These are phyloP conservation scores for Fusarium decemcellulare DNA, from an alignment of 2,329 filamentous ascomycete genomes.

Conservation along the genomic window DNA sequence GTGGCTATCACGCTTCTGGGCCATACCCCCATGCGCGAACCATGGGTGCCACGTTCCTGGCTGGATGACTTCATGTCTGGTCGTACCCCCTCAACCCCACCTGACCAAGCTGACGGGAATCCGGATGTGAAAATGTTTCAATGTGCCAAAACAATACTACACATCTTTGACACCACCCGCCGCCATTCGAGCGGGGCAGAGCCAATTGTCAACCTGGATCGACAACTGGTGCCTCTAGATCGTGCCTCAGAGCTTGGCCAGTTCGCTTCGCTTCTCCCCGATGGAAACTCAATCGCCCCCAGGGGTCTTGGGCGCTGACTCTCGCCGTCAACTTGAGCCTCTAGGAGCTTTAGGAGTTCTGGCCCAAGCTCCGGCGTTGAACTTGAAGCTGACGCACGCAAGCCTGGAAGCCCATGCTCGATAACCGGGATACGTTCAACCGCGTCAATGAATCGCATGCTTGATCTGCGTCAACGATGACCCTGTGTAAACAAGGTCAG, in stretches of 20 bases:
- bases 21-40: constrained; percentile 1
- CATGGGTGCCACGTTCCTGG: constrained; percentile 37
- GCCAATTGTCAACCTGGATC: constrained; percentile 37
- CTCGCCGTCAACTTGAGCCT: constrained; percentile 6
- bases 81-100: constrained; percentile 26
- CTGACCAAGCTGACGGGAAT: constrained; percentile 26
- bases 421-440: not conserved
- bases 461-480: not conserved
- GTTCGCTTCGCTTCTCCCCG: constrained; percentile 17
- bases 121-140: constrained; percentile 11
- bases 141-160: constrained; percentile 18
- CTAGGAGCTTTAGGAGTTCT: not conserved
- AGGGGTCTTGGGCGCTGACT: constrained; percentile 31
- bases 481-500: constrained; percentile 8
- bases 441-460: constrained; percentile 1
- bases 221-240: constrained; percentile 23
- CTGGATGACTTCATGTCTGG: constrained; percentile 29
- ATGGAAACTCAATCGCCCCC: constrained; percentile 38
- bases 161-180: constrained; percentile 25
- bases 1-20: constrained; percentile 24
- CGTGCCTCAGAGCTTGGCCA: constrained; percentile 13
- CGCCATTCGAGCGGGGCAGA: constrained; percentile 29
- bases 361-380: constrained; percentile 1
- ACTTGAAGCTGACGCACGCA: not conserved
- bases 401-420: not conserved